Evolutionary conservation across 495 filamentous ascomycete genomes (phyloP).

Genomic region (Lasiosphaeria hispida): DNA sequence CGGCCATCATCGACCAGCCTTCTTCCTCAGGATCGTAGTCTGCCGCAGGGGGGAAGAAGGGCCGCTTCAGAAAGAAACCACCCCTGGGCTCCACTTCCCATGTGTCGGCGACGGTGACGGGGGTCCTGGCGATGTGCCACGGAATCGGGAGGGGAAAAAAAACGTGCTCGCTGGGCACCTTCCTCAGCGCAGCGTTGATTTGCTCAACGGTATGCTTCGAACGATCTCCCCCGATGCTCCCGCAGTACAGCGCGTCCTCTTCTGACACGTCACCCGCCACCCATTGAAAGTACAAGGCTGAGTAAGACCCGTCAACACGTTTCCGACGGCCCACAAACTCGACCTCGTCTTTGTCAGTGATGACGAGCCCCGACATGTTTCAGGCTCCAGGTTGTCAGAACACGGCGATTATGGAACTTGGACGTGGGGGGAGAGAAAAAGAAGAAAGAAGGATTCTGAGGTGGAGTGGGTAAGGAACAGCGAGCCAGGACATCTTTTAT

Average conservation of each 20-base stretch:
- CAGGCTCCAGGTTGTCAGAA: too few species aligned
- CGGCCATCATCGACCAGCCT: neutral
- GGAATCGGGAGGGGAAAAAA: slow-evolving; percentile 8
- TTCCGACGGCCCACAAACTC: too few species aligned
- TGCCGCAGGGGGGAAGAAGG: neutral
- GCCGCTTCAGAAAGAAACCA: neutral
- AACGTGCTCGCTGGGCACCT: neutral
- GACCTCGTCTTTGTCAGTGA: too few species aligned
- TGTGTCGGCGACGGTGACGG: slow-evolving; percentile 1
- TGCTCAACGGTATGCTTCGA: slow-evolving; percentile 8
- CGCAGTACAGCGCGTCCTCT: neutral
- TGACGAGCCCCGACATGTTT: too few species aligned
- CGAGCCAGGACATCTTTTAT: too few species aligned
- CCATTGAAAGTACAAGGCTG: neutral
- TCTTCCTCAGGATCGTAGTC: neutral
- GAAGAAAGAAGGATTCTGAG: too few species aligned
- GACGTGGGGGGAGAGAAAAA: too few species aligned
- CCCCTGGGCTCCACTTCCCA: neutral
- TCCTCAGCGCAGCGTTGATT: slow-evolving; percentile 2
- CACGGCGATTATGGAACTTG: too few species aligned
- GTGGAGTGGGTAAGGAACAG: too few species aligned
- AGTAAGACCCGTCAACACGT: neutral
- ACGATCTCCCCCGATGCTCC: neutral
- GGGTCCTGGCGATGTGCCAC: neutral
- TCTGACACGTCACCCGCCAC: neutral